phyloP scores from a whole-genome alignment of 2,329 filamentous ascomycete species.

The Tolypocladium album region DNA sequence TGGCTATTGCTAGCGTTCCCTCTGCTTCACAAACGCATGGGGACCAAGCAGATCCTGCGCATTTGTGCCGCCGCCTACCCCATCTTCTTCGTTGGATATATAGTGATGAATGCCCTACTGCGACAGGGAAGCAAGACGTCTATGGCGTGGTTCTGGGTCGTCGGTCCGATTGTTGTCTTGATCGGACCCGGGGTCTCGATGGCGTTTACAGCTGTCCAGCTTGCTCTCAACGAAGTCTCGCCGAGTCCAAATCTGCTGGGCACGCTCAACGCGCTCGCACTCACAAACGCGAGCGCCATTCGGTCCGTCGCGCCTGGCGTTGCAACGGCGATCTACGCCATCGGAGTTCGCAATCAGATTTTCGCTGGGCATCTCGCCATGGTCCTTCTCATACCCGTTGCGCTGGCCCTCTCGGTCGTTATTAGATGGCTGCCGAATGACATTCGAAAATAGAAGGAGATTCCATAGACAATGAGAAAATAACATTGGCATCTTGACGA shows the following conservation, averaged over 20 bases:
- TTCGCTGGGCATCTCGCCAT: conserved; percentile 45
- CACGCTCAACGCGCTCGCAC: conserved; percentile 52
- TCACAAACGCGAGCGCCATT: conserved; percentile 51
- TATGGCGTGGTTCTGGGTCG: conserved; percentile 44
- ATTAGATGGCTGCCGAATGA: conserved; percentile 17
- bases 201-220: conserved; percentile 61
- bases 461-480: neutral
- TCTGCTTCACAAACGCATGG: conserved; percentile 50
- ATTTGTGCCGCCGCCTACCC: conserved; percentile 47
- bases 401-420: conserved; percentile 13
- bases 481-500: neutral
- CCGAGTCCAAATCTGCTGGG: conserved; percentile 55
- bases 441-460: conserved; percentile 1
- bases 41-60: conserved; percentile 55
- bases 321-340: conserved; percentile 57
- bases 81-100: conserved; percentile 48
- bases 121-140: conserved; percentile 23
- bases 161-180: conserved; percentile 30
- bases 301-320: conserved; percentile 56
- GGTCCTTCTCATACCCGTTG: conserved; percentile 20
- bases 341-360: conserved; percentile 51
- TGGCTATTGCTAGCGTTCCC: conserved; percentile 68
- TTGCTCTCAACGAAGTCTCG: conserved; percentile 63
- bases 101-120: conserved; percentile 40
- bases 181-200: conserved; percentile 52